Conservation (phyloP, 495 filamentous ascomycete genomes). For the Neurospora sp. region DNA sequence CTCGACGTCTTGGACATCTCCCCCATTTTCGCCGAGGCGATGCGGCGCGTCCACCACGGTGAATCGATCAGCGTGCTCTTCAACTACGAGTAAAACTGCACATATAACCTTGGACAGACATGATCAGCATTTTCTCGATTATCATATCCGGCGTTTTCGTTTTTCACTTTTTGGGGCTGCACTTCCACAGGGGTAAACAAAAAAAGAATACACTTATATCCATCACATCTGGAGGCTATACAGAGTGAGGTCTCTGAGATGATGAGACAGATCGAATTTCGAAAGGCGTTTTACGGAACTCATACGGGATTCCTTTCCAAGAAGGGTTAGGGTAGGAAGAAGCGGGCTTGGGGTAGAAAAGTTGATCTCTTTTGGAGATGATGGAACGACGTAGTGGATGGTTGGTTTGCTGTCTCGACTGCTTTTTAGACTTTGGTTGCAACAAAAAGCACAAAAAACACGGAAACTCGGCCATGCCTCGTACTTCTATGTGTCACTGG, state of each 20-base stretch:
- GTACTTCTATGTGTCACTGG: neutral
- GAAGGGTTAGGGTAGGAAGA: neutral
- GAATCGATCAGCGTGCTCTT: conserved; percentile 95
- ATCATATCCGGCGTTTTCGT: neutral
- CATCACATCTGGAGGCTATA: neutral
- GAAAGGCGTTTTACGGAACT: neutral
- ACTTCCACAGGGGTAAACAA: neutral
- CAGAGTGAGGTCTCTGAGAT: neutral
- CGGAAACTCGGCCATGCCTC: neutral
- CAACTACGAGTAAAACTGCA: conserved; percentile 53
- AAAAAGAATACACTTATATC: neutral
- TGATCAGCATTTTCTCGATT: neutral
- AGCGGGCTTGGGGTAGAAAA: neutral
- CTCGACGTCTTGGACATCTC: conserved; percentile 91
- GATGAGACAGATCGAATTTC: neutral
- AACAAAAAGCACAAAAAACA: neutral
- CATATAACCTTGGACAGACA: neutral
- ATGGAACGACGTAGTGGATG: neutral
- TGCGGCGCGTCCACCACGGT: conserved; percentile 90
- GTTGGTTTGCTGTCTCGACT: neutral
- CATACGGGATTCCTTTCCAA: neutral
- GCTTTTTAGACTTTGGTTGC: neutral
- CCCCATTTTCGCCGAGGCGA: conserved; percentile 89
- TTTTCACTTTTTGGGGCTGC: neutral
- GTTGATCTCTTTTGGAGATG: neutral